Evolutionary conservation across 2,329 filamentous ascomycete genomes (phyloP).

Genomic region (Cladosporium sp.): DNA sequence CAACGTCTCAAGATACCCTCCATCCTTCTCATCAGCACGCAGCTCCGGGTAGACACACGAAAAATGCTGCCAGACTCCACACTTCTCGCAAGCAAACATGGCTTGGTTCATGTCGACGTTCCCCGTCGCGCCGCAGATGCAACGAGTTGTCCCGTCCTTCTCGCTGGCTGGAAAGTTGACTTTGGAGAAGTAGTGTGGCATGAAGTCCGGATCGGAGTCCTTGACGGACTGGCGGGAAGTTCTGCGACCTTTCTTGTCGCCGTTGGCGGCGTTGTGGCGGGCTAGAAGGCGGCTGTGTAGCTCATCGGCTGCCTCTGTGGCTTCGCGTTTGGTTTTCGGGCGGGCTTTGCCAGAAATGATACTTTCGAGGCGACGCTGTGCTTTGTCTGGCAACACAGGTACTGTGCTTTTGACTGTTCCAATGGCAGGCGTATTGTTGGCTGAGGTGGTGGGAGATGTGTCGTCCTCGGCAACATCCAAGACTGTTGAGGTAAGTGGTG

Average conservation of each 20-base stretch:
- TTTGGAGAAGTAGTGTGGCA: conserved; percentile 25
- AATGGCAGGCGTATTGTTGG: not conserved
- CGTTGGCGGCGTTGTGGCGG: not conserved
- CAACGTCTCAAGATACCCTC: not conserved
- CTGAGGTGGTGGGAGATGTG: not conserved
- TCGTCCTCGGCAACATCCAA: not conserved
- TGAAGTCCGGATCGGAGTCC: conserved; percentile 20
- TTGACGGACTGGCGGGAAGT: not conserved
- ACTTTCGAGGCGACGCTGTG: conserved; percentile 11
- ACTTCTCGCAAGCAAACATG: conserved; percentile 25
- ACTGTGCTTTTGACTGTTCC: not conserved
- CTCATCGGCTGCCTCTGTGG: conserved; percentile 15
- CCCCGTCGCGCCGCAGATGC: conserved; percentile 23
- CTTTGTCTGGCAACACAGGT: not conserved
- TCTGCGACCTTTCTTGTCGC: not conserved
- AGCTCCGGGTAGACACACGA: conserved; percentile 17
- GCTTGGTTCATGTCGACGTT: conserved; percentile 15
- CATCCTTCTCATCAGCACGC: not conserved
- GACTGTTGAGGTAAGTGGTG: not conserved
- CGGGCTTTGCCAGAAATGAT: conserved; percentile 21
- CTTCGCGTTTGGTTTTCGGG: conserved; percentile 20
- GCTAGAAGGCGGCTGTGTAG: conserved; percentile 19
- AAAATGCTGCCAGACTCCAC: conserved; percentile 29
- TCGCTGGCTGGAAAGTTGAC: conserved; percentile 9
- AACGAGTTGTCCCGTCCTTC: conserved; percentile 22